Base-by-base conservation (phyloP, 208 protist genomes). In the Leishmania mexicana region DNA sequence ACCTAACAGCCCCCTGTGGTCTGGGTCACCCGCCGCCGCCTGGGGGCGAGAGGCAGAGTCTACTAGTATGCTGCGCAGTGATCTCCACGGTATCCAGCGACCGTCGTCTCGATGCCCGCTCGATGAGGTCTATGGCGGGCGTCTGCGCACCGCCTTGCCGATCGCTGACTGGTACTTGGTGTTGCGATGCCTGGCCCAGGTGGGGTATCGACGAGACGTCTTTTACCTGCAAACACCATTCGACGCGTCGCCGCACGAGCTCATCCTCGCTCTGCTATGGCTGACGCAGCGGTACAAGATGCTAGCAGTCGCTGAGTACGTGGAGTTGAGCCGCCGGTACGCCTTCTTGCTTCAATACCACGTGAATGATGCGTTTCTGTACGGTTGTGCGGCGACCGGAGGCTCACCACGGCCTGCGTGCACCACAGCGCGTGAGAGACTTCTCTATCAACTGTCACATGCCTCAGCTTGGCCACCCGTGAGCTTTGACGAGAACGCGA, bases 241-340 rank as follows among this genome's bases (percentile, higher is more conserved):
- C 2, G 72, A 81, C 38, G 87, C 85, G 11, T 89, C 84, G 13
- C 81, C 90, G 17, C 49, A 90, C 38, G 94, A 97, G 83, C 82
- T 97, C 35, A 42, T 97, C 51, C 83, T 97, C 35, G 90, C 85
- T 10, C 78, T 97, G n/a, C 83, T 97, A 19, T 97, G 94, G 94
- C 79, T 95, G 60, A 95, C 94, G 42, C 85, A 88, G 78, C 79
- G 88, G 74, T 96, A 93, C 83, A 85, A 89, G 75, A 79, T 96
- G 38, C 58, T 95, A 35, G 87, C 86, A 0, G 85, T 92, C 2
- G 90, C 88, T 8, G 94, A 97, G 86, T 89, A 92, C 64, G 91
- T 97, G 49, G 87, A 90, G 79, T 57, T 97, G 13, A 86, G 86
- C 75, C 75, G 81, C 42, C 73, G 70, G 24, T 95, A 90, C 71